Conservation (phyloP, 2,329 filamentous ascomycete genomes). For the Arthrobotrys iridis region DNA sequence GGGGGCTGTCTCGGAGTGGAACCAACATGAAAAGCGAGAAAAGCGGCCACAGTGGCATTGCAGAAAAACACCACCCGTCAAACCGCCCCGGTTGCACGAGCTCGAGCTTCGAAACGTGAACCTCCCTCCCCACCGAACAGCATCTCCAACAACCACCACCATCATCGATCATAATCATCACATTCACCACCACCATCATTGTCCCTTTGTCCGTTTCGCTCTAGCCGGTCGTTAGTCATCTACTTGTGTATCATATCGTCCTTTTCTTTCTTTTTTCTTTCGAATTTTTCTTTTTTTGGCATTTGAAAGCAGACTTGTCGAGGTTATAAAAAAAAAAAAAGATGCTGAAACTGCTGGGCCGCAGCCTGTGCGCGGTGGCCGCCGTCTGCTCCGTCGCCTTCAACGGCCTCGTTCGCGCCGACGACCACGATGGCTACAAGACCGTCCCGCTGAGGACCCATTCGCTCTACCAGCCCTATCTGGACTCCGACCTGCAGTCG, state of each 20-base stretch:
- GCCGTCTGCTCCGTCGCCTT: conserved; percentile 42
- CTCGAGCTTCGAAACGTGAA: conserved; percentile 41
- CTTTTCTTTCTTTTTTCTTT: conserved; percentile 2
- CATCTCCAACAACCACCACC: too few relatives aligned
- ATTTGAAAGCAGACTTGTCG: too few relatives aligned
- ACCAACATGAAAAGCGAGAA: background rate
- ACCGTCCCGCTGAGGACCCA: conserved; percentile 78
- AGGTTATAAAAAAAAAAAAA: background rate
- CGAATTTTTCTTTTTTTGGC: background rate
- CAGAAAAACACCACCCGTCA: background rate
- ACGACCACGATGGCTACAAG: conserved; percentile 61
- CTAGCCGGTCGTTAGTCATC: background rate
- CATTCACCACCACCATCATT: background rate
- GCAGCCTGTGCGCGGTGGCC: conserved; percentile 48
- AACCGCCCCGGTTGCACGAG: conserved; percentile 9
- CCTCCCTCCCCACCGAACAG: conserved; percentile 1
- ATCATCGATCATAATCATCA: background rate
- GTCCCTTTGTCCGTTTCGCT: background rate
- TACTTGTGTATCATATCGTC: background rate
- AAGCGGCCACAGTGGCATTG: conserved; percentile 42
- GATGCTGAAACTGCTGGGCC: conserved; percentile 45
- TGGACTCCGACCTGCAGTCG: conserved; percentile 97
- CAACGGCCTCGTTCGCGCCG: conserved; percentile 68
- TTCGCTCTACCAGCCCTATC: conserved; percentile 84
- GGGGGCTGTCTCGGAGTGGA: background rate